Evolutionary conservation across 2,329 filamentous ascomycete species (phyloP).

Genomic region (Aureobasidium lini): DNA sequence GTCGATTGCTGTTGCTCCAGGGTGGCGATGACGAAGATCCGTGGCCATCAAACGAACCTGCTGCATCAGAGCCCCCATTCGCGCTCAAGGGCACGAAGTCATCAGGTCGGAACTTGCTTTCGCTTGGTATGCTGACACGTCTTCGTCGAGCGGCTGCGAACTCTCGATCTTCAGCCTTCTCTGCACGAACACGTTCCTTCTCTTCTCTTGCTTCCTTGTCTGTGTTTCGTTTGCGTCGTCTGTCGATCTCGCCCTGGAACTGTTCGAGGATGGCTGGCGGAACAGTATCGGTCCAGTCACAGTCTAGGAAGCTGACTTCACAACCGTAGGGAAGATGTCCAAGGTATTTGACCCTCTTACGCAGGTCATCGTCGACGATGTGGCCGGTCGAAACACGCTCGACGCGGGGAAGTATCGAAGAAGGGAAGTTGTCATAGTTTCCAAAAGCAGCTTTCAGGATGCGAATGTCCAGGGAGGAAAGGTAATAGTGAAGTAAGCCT

Average conservation of each 20-base stretch:
- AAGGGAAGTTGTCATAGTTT: conserved; percentile 72
- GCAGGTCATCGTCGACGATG: conserved; percentile 74
- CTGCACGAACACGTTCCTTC: conserved; percentile 72
- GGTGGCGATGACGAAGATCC: conserved; percentile 39
- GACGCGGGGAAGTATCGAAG: conserved; percentile 76
- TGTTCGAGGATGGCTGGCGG: conserved; percentile 63
- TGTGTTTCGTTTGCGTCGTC: conserved; percentile 64
- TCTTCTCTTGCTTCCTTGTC: conserved; percentile 85
- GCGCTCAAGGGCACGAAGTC: conserved; percentile 37
- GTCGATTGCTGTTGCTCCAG: conserved; percentile 50
- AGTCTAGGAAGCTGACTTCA: conserved; percentile 84
- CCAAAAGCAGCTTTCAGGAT: conserved; percentile 87
- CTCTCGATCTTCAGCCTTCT: conserved; percentile 65
- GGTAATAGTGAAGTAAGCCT: conserved; percentile 77
- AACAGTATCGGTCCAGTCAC: conserved; percentile 90
- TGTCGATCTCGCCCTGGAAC: conserved; percentile 70
- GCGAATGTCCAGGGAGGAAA: conserved; percentile 84
- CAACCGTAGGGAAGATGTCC: conserved; percentile 84
- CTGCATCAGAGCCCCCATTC: conserved; percentile 20
- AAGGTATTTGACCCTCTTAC: conserved; percentile 79
- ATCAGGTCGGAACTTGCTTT: conserved; percentile 41
- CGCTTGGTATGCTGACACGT: conserved; percentile 45
- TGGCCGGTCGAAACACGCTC: conserved; percentile 86
- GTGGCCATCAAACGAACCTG: conserved; percentile 26
- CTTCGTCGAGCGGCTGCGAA: conserved; percentile 61